Base-by-base conservation (phyloP, 768 basidiomycete genomes). In the Tulasnella sp. region DNA sequence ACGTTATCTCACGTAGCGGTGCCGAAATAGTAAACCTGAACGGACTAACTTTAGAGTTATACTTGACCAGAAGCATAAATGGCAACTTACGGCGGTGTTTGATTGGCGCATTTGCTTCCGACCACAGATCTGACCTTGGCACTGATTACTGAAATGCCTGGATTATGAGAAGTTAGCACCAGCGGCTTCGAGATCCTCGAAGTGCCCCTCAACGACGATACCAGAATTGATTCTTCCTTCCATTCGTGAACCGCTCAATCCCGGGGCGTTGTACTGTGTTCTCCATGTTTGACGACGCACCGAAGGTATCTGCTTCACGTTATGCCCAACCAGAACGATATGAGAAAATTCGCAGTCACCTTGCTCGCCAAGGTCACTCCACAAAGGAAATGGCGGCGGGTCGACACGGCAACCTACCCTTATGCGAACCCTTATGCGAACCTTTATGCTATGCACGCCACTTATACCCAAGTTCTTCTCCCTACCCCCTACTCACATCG, bases 371-470 rank as follows among this genome's bases (percentile, higher is more conserved):
- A 40, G 40, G 40, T 40, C 40, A 40, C 40, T 40, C 40, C 3
- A 9, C 40, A 15, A 40, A 12, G 40, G 40, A 40, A 40, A 40
- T 40, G 40, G 40, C 17, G 40, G 17, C 40, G 17, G 40, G 12
- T 40, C 40, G 40, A 40, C 40, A n/a, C n/a, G n/a, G n/a, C 40
- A 40, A 40, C 40, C 40, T 40, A n/a, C n/a, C n/a, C n/a, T n/a
- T n/a, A n/a, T n/a, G n/a, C n/a, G n/a, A n/a, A 40, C 40, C 15
- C 76, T 76, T 67, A 77, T 76, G 3, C 64, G 17, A 15, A 40
- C 40, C 40, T 15, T 40, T 40, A 40, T 9, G 40, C 40, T 3
- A 2, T 40, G 40, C 40, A 40, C 40, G 40, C 40, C 40, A 15
- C 40, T 15, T n/a, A n/a, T n/a, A 9, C 11, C 40, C 17, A 3